These are phyloP conservation scores for Gossypium rotundifolium DNA, from an alignment of 345 rosid species.

Conservation along the genomic window DNA sequence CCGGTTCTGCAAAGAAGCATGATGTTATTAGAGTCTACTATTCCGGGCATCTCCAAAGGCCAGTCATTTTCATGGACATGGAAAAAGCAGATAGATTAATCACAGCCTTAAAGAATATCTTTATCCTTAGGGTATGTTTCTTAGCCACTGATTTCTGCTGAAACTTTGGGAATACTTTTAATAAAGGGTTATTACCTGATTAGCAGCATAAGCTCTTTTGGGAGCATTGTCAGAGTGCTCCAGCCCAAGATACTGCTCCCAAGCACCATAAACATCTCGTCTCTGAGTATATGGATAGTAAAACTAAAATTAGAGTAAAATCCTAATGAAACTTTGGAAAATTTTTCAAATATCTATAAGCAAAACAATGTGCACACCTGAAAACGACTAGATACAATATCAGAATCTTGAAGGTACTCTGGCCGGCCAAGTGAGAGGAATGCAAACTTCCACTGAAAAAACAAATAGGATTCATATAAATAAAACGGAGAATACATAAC, in stretches of 20 bases:
- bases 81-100: background rate
- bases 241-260: constrained; percentile 97
- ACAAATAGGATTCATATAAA: background rate
- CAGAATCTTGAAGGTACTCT: constrained; percentile 83
- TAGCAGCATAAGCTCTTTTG: constrained; percentile 67
- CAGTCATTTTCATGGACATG: background rate
- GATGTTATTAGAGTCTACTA: background rate
- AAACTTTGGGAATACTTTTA: background rate
- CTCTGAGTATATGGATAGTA: constrained; percentile 35
- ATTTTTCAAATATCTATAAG: background rate
- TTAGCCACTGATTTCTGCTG: background rate
- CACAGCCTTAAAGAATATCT: background rate
- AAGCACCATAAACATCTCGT: constrained; percentile 88
- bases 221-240: constrained; percentile 86
- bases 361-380: constrained; percentile 41
- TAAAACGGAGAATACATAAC: background rate
- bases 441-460: constrained; percentile 87
- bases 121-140: background rate
- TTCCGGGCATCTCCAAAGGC: background rate
- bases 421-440: constrained; percentile 84
- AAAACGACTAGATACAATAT: constrained; percentile 70
- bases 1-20: constrained; percentile 48
- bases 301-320: background rate
- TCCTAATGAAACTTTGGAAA: background rate
- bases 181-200: constrained; percentile 49